Conservation (phyloP, 176 grass and related monocot genomes). For the Aegilops longissima region DNA sequence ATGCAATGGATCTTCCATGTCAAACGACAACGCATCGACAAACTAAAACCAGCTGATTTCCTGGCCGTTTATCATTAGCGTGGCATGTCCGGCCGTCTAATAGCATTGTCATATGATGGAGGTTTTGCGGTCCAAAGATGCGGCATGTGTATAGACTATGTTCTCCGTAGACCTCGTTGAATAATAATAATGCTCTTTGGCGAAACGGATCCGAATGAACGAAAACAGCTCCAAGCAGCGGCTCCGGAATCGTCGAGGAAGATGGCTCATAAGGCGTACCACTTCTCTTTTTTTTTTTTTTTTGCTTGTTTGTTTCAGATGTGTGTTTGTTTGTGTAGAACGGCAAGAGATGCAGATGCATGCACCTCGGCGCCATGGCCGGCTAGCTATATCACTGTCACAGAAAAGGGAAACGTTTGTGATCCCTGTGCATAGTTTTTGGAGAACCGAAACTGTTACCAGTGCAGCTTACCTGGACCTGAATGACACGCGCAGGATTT, state of each 20-base stretch:
- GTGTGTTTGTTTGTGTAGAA: too few relatives aligned
- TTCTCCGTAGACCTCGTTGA: not conserved
- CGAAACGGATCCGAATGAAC: not conserved
- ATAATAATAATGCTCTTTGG: not conserved
- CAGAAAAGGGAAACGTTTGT: not conserved
- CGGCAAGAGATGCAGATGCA: not conserved
- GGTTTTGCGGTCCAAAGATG: not conserved
- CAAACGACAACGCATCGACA: not conserved
- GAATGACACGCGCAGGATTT: not conserved
- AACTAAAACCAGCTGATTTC: not conserved
- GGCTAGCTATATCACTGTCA: not conserved
- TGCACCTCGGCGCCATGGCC: not conserved
- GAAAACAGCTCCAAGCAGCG: not conserved
- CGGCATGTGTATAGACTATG: not conserved
- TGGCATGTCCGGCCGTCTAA: not conserved
- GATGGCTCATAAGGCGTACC: not conserved
- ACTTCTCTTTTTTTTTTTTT: too few relatives aligned
- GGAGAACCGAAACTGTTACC: too few relatives aligned
- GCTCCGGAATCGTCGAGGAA: not conserved
- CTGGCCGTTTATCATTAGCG: not conserved
- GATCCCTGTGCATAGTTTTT: too few relatives aligned
- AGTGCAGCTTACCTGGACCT: not conserved
- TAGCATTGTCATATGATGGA: too few relatives aligned
- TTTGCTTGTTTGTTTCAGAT: too few relatives aligned
- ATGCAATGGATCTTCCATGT: slow-evolving; percentile 24